Conservation (phyloP, 2,329 filamentous ascomycete species). For the Aspergillus sp. region DNA sequence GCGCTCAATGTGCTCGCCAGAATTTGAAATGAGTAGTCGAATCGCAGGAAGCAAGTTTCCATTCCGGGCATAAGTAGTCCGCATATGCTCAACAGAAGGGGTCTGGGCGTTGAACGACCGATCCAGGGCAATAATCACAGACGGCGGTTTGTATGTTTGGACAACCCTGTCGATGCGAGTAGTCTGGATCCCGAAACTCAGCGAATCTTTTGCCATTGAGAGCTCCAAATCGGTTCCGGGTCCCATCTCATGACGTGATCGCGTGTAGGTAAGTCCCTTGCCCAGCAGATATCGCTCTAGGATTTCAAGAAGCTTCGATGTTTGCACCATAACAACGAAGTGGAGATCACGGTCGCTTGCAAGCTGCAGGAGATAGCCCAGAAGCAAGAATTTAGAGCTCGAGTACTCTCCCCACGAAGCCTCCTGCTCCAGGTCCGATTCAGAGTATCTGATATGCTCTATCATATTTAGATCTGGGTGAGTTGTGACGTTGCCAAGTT, state of each 20-base stretch:
- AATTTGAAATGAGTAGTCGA: conserved; percentile 37
- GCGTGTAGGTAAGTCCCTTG: conserved; percentile 28
- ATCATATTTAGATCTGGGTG: conserved; percentile 38
- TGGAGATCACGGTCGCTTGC: conserved; percentile 27
- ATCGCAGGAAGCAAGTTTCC: conserved; percentile 34
- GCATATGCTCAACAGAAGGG: conserved; percentile 31
- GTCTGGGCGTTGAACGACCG: conserved; percentile 31
- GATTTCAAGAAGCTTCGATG: conserved; percentile 27
- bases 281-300: conserved; percentile 35
- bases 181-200: conserved; percentile 30
- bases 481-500: conserved; percentile 34
- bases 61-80: conserved; percentile 26
- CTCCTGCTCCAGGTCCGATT: conserved; percentile 27
- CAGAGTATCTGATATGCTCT: conserved; percentile 26
- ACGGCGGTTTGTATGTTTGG: conserved; percentile 25
- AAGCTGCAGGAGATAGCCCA: conserved; percentile 34
- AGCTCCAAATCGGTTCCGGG: conserved; percentile 23
- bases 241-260: conserved; percentile 23
- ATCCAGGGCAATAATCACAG: conserved; percentile 37
- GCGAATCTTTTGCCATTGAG: conserved; percentile 24
- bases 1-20: conserved; percentile 37
- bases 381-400: conserved; percentile 37
- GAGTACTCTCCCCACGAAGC: conserved; percentile 40
- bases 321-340: conserved; percentile 30
- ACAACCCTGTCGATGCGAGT: conserved; percentile 19